Base-by-base conservation (phyloP, 164 flowering plant genomes). In the Aristolochia californica region DNA sequence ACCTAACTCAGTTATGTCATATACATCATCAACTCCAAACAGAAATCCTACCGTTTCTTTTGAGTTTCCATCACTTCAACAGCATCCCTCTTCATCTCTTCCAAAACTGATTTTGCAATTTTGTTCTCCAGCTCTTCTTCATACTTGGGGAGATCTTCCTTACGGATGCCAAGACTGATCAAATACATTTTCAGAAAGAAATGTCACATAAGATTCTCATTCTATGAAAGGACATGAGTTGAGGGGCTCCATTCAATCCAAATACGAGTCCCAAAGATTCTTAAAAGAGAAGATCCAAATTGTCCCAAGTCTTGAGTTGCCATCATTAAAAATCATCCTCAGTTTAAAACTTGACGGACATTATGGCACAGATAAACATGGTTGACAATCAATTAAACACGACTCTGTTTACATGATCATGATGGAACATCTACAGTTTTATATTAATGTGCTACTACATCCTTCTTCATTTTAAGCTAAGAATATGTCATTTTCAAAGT, bases 21-120 rank as follows among this genome's bases (percentile, higher is more conserved):
- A 25, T 53, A 53, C 8, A 27, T 53, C 23, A 21, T 21, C 49
- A 9, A 25, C 23, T 18, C 1, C 49, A 18, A 58, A 45, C n/a
- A 58, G 26, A 20, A 4, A 22, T 12, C 68, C 50, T 75, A 87
- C 98, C 93, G 63, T 72, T 87, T 93, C 84, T 73, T 76, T 64
- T 89, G 97, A 56, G 97, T 84, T 71, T 93, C 91, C 99, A 93
- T 93, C 43, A 96, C 91, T 69, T 93, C 99, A 53, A 79, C 64
- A 59, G 84, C 87, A 49, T 93, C 94, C 73, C 83, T 87, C 84
- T 93, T 84, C 68, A 93, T 70, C 68, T 85, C 96, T 61, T 83
- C 85, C 64, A 93, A 58, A 55, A 87, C 90, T n/a, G 90, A 88
- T 72, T 93, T 89, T 13, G 99, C 79, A 71, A 87, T 79, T 74